These are phyloP conservation scores for Gossypium herbaceum DNA, from an alignment of 345 rosid genomes.

Conservation along the genomic window DNA sequence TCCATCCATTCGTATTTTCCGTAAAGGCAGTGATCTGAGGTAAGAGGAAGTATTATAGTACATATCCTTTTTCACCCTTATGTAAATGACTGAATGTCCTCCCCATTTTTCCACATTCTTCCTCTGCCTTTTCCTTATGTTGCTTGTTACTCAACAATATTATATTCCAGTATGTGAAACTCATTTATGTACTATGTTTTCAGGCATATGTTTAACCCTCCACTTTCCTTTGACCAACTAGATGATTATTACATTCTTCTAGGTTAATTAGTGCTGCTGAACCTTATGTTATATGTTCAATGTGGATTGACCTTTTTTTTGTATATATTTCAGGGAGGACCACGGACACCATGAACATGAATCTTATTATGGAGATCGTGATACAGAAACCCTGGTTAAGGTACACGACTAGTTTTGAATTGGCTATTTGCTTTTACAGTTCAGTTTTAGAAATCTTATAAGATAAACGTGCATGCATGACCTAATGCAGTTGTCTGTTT, in stretches of 20 bases:
- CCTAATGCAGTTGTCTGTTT: constrained; percentile 5
- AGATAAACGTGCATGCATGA: not conserved
- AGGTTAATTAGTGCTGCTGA: not conserved
- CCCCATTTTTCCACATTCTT: not conserved
- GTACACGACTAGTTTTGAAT: constrained; percentile 33
- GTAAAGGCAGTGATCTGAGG: constrained; percentile 90
- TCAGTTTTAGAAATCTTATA: not conserved
- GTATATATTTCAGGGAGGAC: constrained; percentile 57
- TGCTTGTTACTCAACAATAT: too few species aligned
- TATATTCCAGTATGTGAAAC: not conserved
- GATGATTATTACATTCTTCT: constrained; percentile 6
- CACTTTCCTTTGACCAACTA: constrained; percentile 1
- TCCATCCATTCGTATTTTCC: constrained; percentile 98
- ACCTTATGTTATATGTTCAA: not conserved
- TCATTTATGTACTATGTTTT: not conserved
- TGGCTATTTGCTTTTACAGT: constrained; percentile 5
- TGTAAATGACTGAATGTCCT: not conserved
- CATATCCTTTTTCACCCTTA: not conserved
- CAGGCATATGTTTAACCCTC: not conserved
- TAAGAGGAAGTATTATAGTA: constrained; percentile 24
- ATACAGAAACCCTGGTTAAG: constrained; percentile 91
- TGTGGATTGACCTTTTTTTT: not conserved
- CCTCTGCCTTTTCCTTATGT: not conserved
- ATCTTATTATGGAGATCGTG: constrained; percentile 97
- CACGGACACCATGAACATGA: constrained; percentile 95